These are phyloP conservation scores for Rhodotorula kratochvilovae DNA, from an alignment of 768 basidiomycete species.

Conservation along the genomic window DNA sequence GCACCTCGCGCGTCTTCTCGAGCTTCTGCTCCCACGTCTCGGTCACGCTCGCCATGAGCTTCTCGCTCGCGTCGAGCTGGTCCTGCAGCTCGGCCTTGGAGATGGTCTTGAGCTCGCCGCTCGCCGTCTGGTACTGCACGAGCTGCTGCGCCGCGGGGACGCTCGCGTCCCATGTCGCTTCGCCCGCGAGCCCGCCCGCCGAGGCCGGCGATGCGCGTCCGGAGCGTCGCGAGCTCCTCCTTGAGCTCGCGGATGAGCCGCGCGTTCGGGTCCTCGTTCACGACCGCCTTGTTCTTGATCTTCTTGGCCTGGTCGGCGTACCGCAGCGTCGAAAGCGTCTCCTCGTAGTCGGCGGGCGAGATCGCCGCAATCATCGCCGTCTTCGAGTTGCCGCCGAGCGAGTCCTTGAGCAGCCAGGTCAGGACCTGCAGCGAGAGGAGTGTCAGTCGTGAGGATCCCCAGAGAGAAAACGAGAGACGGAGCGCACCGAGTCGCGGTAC, in stretches of 20 bases:
- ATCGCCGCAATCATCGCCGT: slow-evolving; percentile 99
- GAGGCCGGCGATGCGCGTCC: slow-evolving; percentile 70
- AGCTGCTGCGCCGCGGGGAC: slow-evolving; percentile 92
- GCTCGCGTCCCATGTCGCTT: slow-evolving; percentile 76
- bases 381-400: slow-evolving; percentile 88
- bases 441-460: rapidly evolving
- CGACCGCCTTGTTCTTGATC: slow-evolving; percentile 99
- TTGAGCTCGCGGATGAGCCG: slow-evolving; percentile 98
- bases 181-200: slow-evolving; percentile 48
- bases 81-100: slow-evolving; percentile 97
- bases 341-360: slow-evolving; percentile 96
- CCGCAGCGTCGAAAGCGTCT: slow-evolving; percentile 89
- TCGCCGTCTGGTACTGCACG: slow-evolving; percentile 87
- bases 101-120: slow-evolving; percentile 88
- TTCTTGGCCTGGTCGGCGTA: slow-evolving; percentile 58
- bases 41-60: slow-evolving; percentile 85
- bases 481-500: slow-evolving; percentile 87
- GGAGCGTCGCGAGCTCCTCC: slow-evolving; percentile 89
- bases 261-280: slow-evolving; percentile 99
- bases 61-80: slow-evolving; percentile 91
- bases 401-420: slow-evolving; percentile 97
- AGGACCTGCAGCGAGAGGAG: slow-evolving; percentile 59
- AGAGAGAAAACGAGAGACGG: neutral
- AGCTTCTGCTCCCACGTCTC: slow-evolving; percentile 97
- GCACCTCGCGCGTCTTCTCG: slow-evolving; percentile 82